These are phyloP conservation scores for Allium cepa DNA, from an alignment of 106 monocot genomes.

Conservation along the genomic window DNA sequence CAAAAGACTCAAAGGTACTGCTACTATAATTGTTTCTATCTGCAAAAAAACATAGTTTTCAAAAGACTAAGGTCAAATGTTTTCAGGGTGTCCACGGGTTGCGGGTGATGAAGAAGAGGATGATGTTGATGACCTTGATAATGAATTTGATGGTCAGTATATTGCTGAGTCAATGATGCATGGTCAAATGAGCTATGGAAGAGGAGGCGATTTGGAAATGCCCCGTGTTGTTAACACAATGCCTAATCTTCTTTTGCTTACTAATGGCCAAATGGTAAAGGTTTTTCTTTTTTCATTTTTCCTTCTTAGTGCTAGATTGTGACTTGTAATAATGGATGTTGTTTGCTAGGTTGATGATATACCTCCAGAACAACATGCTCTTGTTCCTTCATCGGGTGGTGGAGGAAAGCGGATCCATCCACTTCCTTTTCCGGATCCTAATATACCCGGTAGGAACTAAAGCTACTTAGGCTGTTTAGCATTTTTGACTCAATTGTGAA, in stretches of 20 bases:
- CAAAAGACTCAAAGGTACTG: conserved; percentile 81
- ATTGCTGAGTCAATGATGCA: conserved; percentile 70
- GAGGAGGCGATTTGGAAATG: conserved; percentile 48
- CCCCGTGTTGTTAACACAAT: conserved; percentile 41
- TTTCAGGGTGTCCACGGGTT: conserved; percentile 74
- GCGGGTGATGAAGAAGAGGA: conserved; percentile 94
- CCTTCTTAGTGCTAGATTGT: not conserved
- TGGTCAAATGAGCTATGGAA: conserved; percentile 92
- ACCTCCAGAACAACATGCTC: conserved; percentile 90
- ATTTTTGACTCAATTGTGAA: too few species aligned
- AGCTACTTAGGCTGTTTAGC: too few species aligned
- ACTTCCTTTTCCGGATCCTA: conserved; percentile 74
- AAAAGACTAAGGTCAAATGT: not conserved
- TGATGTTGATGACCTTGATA: conserved; percentile 83
- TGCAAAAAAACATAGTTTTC: too few species aligned
- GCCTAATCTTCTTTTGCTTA: conserved; percentile 73
- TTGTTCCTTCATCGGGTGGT: conserved; percentile 90
- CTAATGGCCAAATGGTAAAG: conserved; percentile 90
- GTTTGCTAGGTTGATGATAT: conserved; percentile 76
- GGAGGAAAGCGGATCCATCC: conserved; percentile 95
- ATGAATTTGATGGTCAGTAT: conserved; percentile 76
- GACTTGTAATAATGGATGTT: not conserved
- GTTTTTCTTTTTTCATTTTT: not conserved
- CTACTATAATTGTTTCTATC: not conserved
- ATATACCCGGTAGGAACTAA: conserved; percentile 39